Evolutionary conservation across 345 rosid genomes (phyloP), one percentile per base, ranked within the genome.

Genomic region (Sonneratia alba): DNA sequence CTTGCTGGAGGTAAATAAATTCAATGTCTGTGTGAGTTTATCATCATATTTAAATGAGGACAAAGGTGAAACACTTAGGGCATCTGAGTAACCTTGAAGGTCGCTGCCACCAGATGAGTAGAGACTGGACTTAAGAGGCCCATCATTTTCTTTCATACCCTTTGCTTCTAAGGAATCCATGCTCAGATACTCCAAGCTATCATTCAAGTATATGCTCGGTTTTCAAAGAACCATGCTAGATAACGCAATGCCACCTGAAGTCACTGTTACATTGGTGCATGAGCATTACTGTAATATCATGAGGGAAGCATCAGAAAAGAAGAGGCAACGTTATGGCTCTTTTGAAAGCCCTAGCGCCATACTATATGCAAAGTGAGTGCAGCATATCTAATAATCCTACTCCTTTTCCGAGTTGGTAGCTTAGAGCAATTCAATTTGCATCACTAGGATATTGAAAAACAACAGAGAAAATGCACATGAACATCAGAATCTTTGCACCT

Each of bases 1-100:
- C 80, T 78, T 57, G 74, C 90, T 88, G 83, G 27, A 69, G 66
- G 73, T 8, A 37, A 34, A 53, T 13, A 27, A 15, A 24, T 24
- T 59, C 38, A 62, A 3, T 24, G 10, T 6, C 37, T 3, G 19
- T 24, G 66, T 62, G 8, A 62, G 19, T 11, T 62, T 13, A 57
- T 67, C 32, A 57, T 67, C 16, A 40, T 67, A 40, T 2, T 32
- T 14, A 67, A 19, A 21, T n/a, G 53, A 43, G 14, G 51, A 42
- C 7, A n/a, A 27, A 27, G 37, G 66, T 14, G 38, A 34, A 62
- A 62, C 66, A 27, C 1, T 13, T 2, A 21, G 12, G 34, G 27
- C 15, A 34, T 10, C 37, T 5, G 38, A 0, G 64, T 67, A 76
- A 82, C 87, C 81, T 72, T 84, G 83, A 24, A 59, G 47, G 61